Percentiles rank a stretch among this genome's conserved stretches.
Evolutionary conservation across 139 green algal genomes (phyloP).

Genomic region (Auxenochlorella pyrenoidosa): DNA sequence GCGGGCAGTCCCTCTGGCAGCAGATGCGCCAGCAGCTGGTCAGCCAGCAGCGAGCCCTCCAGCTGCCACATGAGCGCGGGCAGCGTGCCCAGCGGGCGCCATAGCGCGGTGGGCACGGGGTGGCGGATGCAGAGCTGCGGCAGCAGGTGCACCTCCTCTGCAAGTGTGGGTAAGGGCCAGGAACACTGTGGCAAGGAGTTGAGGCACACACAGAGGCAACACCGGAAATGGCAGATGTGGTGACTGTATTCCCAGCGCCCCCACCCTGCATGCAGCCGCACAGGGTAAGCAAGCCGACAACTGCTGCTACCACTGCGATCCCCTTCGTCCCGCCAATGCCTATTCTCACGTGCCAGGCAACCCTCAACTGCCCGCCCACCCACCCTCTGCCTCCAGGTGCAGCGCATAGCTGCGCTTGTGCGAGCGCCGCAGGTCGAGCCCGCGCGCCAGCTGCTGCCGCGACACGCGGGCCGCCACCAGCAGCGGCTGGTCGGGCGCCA

Average conservation of each 20-base stretch:
- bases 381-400: slow-evolving; percentile 11
- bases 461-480: slow-evolving; percentile 24
- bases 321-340: no score
- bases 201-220: neutral
- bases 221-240: no score
- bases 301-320: no score
- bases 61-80: slow-evolving; percentile 51
- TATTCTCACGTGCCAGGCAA: no score
- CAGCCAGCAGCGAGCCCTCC: slow-evolving; percentile 40
- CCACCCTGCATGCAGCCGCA: no score
- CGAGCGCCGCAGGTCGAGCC: slow-evolving; percentile 2
- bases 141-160: slow-evolving; percentile 45
- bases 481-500: slow-evolving; percentile 40
- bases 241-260: no score
- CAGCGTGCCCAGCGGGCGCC: slow-evolving; percentile 31
- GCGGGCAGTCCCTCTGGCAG: neutral
- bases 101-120: slow-evolving; percentile 38
- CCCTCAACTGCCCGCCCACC: neutral
- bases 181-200: no score
- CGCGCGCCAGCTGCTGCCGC: slow-evolving; percentile 22
- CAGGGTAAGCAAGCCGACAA: no score
- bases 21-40: slow-evolving; percentile 47
- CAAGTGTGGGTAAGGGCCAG: neutral
- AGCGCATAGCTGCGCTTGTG: slow-evolving; percentile 3
- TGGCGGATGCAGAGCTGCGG: slow-evolving; percentile 52